A percentile compares a stretch with the other conserved stretches of the same genome.
phyloP scores from a whole-genome alignment of 2,329 filamentous ascomycete genomes.

The Iodosphaeria phyllophila region DNA sequence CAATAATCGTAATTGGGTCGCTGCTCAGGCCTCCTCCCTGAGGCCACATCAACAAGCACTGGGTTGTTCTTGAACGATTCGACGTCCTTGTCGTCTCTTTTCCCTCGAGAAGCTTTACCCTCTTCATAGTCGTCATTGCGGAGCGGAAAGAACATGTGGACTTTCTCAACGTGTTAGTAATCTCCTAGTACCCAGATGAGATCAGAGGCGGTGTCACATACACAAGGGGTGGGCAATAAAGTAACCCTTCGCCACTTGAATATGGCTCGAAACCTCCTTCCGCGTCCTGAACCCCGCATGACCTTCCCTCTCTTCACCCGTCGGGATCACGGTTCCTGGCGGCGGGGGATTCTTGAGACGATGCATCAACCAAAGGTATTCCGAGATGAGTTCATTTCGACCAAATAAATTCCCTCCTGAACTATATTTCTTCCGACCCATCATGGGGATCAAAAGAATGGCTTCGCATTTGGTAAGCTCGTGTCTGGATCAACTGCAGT shows the following conservation, averaged over 20 bases:
- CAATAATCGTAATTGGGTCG: slow-evolving; percentile 45
- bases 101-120: slow-evolving; percentile 19
- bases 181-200: background rate
- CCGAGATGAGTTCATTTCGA: slow-evolving; percentile 51
- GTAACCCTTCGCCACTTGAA: slow-evolving; percentile 51
- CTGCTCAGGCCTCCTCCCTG: slow-evolving; percentile 36
- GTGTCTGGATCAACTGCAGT: slow-evolving; percentile 1
- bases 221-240: slow-evolving; percentile 43
- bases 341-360: slow-evolving; percentile 22
- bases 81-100: slow-evolving; percentile 19
- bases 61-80: slow-evolving; percentile 45
- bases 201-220: slow-evolving; percentile 18
- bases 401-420: slow-evolving; percentile 45
- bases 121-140: slow-evolving; percentile 35
- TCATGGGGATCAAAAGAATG: slow-evolving; percentile 43
- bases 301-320: slow-evolving; percentile 22
- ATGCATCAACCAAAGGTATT: slow-evolving; percentile 43
- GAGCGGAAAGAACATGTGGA: slow-evolving; percentile 40
- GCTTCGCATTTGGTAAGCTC: slow-evolving; percentile 21
- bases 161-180: slow-evolving; percentile 14
- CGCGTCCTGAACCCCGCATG: slow-evolving; percentile 18
- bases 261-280: slow-evolving; percentile 53
- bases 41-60: slow-evolving; percentile 40
- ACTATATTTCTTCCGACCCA: slow-evolving; percentile 48
- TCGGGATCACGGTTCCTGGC: slow-evolving; percentile 20